Percentiles rank a stretch among this genome's conserved stretches.
phyloP scores from a whole-genome alignment of 768 basidiomycete species.

The Russula vinacea region DNA sequence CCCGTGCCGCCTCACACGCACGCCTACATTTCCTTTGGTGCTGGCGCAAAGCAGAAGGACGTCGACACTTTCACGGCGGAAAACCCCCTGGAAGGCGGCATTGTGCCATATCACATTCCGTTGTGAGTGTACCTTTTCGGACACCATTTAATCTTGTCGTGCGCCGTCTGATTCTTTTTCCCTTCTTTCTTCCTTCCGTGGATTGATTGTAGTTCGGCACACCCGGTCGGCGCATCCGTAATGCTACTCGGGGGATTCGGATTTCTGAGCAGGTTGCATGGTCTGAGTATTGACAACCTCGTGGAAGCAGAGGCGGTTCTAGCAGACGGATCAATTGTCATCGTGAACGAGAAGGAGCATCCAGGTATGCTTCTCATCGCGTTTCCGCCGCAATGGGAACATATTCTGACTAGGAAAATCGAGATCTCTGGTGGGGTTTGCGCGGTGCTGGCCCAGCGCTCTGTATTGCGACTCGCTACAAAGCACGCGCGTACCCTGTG shows the following conservation, averaged over 20 bases:
- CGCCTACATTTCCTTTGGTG: conserved; percentile 82
- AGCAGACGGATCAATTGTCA: conserved; percentile 82
- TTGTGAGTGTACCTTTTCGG: conserved; percentile 13
- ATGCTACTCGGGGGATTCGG: conserved; percentile 90
- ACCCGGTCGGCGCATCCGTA: conserved; percentile 74
- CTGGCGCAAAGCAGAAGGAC: conserved; percentile 81
- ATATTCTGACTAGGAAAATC: conserved; percentile 14
- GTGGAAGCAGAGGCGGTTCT: conserved; percentile 92
- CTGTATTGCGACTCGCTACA: conserved; percentile 86
- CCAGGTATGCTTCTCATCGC: conserved; percentile 47
- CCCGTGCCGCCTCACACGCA: conserved; percentile 58
- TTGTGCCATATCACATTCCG: conserved; percentile 77
- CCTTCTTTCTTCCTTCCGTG: conserved; percentile 5
- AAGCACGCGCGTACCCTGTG: conserved; percentile 82
- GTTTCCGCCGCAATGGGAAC: background rate
- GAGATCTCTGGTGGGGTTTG: conserved; percentile 87
- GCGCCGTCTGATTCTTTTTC: conserved; percentile 9
- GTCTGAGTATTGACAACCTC: conserved; percentile 84
- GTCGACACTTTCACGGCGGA: conserved; percentile 73
- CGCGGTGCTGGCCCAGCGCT: conserved; percentile 81
- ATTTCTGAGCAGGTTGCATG: conserved; percentile 76
- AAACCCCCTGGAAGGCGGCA: conserved; percentile 60
- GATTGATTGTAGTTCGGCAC: conserved; percentile 55
- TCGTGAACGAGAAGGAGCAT: conserved; percentile 68
- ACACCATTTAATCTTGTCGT: conserved; percentile 5